Base-by-base conservation (phyloP, 2,329 filamentous ascomycete species). In the Trichophyton benhamiae region DNA sequence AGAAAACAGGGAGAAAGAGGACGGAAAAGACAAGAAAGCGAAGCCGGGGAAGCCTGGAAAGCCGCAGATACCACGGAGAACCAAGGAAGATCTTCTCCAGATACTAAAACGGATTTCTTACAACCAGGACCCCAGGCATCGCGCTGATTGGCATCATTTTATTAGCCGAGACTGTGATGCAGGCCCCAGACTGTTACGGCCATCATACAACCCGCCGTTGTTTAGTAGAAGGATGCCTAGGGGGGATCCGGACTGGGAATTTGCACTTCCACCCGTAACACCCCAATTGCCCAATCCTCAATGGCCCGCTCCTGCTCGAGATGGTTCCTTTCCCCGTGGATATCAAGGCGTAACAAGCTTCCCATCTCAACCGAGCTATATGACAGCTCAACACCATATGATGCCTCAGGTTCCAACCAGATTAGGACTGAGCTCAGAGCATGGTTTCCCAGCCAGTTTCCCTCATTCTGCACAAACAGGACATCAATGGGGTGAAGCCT, bases 31-130 rank as follows among this genome's bases (percentile, higher is more conserved):
- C 2, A 38, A 38, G 33, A 38, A 38, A 38, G 13, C 9, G 3
- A 38, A 38, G 13, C 9, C 33, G 4, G 33, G 33, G 33, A 38
- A 33, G 9, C 30, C 30, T 7, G 6, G 9, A 4, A 33, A 38
- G 33, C 33, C 33, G 9, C 33, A 38, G 9, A 38, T 38, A 38
- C 33, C 33, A 53, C 49, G 64, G 20, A 60, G 59, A 44, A 65
- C 61, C 2, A 63, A 63, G 48, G 62, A 64, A 20, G 27, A 57
- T 22, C 22, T 63, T 2, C 60, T 65, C 13, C 58, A 63, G 33
- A 58, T 64, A n/a, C 38, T 65, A 22, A 63, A 63, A 36, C 62
- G 46, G 13, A 64, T 66, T 42, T 30, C 62, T 36, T 63, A 63
- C 46, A 65, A 65, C 59, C 64, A 63, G n/a, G 42, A 59, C 25